Evolutionary conservation across 2,329 filamentous ascomycete genomes (phyloP).

Genomic region (Colletotrichum sp.): DNA sequence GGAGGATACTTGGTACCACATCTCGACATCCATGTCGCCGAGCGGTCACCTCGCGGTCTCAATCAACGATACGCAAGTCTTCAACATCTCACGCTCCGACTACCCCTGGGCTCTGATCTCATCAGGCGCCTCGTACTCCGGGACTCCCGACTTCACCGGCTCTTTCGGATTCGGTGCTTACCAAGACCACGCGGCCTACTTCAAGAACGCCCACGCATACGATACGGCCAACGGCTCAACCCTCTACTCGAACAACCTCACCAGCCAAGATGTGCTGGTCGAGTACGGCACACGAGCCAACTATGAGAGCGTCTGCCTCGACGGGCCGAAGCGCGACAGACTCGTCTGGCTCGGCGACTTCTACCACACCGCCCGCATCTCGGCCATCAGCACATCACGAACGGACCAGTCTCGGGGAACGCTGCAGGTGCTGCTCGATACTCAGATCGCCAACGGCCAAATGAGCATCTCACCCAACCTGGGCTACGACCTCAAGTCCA

Average conservation of each 20-base stretch:
- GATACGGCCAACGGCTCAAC: conserved; percentile 31
- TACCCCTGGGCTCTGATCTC: conserved; percentile 18
- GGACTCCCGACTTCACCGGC: conserved; percentile 23
- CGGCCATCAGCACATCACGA: conserved; percentile 37
- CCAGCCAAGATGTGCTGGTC: conserved; percentile 31
- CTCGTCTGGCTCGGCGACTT: conserved; percentile 67
- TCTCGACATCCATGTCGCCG: conserved; percentile 35
- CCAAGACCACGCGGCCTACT: conserved; percentile 41
- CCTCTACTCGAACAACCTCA: conserved; percentile 33
- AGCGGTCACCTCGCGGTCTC: conserved; percentile 31
- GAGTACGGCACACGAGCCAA: conserved; percentile 43
- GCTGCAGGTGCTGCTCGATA: conserved; percentile 32
- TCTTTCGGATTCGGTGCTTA: conserved; percentile 45
- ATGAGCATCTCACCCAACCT: conserved; percentile 16
- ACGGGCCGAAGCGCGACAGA: conserved; percentile 65
- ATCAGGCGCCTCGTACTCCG: neutral
- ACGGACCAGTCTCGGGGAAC: conserved; percentile 39
- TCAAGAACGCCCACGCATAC: conserved; percentile 36
- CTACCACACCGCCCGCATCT: conserved; percentile 42
- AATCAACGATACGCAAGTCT: conserved; percentile 27
- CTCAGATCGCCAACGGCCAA: conserved; percentile 15
- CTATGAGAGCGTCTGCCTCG: conserved; percentile 34
- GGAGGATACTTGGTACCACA: conserved; percentile 40
- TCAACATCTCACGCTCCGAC: conserved; percentile 16
- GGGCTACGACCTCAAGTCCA: conserved; percentile 14